Percentiles rank a stretch among this genome's conserved stretches.
These are phyloP conservation scores for Arthromyces matolae DNA, from an alignment of 768 basidiomycete species.

Conservation along the genomic window DNA sequence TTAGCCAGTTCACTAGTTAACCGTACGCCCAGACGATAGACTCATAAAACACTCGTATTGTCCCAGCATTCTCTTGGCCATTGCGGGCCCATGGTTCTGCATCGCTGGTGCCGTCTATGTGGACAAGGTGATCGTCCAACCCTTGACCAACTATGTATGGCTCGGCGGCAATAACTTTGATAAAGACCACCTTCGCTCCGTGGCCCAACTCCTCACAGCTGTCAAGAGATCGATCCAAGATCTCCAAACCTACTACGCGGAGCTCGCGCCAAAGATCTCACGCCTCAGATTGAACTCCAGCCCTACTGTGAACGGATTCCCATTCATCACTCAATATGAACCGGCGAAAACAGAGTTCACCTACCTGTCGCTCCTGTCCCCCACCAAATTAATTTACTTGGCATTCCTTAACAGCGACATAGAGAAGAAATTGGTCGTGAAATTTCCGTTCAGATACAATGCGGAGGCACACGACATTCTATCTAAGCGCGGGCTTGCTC, in stretches of 20 bases:
- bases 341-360: conserved; percentile 4
- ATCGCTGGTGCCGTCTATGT: conserved; percentile 15
- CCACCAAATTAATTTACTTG: background rate
- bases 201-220: conserved; percentile 2
- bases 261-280: too few species aligned
- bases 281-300: too few species aligned
- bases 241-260: conserved; percentile 9
- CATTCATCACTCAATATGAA: too few species aligned
- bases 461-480: conserved; percentile 14
- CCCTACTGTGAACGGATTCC: too few species aligned
- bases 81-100: conserved; percentile 15
- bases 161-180: conserved; percentile 5
- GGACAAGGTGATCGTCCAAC: conserved; percentile 13
- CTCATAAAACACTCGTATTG: conserved; percentile 6
- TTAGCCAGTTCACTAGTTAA: background rate
- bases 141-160: conserved; percentile 14
- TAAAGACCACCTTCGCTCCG: conserved; percentile 1
- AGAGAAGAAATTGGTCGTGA: conserved; percentile 1
- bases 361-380: conserved; percentile 2
- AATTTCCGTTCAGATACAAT: conserved; percentile 9
- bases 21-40: too few species aligned
- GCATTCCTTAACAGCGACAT: too few species aligned
- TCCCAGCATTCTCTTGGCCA: conserved; percentile 13
- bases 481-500: conserved; percentile 8
- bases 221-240: conserved; percentile 2